A percentile compares a stretch with the other conserved stretches of the same genome.
These are phyloP conservation scores for Paradendryphiella salina DNA, from an alignment of 2,329 filamentous ascomycete genomes.

Conservation along the genomic window DNA sequence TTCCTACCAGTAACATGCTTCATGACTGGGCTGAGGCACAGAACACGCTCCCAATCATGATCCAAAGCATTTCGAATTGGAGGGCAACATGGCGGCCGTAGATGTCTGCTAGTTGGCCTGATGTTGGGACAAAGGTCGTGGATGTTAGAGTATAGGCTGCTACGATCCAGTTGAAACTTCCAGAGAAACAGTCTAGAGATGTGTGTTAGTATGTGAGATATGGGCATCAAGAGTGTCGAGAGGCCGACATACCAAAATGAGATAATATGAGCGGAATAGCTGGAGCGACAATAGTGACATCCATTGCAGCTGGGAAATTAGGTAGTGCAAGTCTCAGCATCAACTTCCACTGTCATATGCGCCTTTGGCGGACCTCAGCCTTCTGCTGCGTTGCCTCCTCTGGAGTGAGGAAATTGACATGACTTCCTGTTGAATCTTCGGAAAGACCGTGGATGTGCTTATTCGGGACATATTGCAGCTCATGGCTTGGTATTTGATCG, in stretches of 20 bases:
- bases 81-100: conserved; percentile 65
- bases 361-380: conserved; percentile 16
- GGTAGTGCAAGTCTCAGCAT: conserved; percentile 63
- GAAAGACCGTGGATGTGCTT: not conserved
- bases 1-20: conserved; percentile 63
- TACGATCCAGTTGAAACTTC: conserved; percentile 62
- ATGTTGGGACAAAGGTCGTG: conserved; percentile 68
- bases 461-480: not conserved
- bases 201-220: conserved; percentile 9
- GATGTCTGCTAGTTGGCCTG: conserved; percentile 66
- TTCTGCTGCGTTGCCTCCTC: conserved; percentile 19
- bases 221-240: not conserved
- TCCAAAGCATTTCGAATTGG: conserved; percentile 58
- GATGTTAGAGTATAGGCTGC: conserved; percentile 69
- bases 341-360: conserved; percentile 62
- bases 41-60: conserved; percentile 62
- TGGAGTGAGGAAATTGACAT: conserved; percentile 16
- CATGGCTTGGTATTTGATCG: conserved; percentile 7
- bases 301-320: conserved; percentile 64
- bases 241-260: conserved; percentile 60
- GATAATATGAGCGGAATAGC: conserved; percentile 65
- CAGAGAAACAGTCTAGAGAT: conserved; percentile 58
- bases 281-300: conserved; percentile 66
- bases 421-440: conserved; percentile 2
- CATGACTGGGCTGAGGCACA: conserved; percentile 64